Conservation (phyloP, 169 alveolate genomes). For the Plasmodium relictum region DNA sequence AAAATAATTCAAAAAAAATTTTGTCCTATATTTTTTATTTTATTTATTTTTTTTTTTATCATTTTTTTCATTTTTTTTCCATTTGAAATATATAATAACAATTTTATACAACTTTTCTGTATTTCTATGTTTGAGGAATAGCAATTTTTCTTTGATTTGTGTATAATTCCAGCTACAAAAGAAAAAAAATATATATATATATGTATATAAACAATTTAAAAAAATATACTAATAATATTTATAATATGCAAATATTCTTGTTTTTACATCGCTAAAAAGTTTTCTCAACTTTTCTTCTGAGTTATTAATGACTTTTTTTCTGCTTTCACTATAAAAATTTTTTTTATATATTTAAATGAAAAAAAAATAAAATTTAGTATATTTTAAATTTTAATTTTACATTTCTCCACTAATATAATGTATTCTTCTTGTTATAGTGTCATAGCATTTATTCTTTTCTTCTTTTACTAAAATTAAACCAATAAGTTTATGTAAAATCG, state of each 20-base stretch:
- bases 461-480: conserved; percentile 50
- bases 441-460: conserved; percentile 61
- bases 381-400: conserved; percentile 3
- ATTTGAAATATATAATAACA: not conserved
- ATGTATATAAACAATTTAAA: not conserved
- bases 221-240: not conserved
- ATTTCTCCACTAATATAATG: conserved; percentile 64
- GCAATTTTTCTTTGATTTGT: conserved; percentile 64
- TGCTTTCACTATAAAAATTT: conserved; percentile 38
- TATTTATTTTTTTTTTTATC: not conserved
- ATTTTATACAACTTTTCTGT: not conserved
- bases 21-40: not conserved
- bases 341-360: not conserved
- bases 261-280: conserved; percentile 63
- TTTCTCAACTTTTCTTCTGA: conserved; percentile 69
- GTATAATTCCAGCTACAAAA: conserved; percentile 42
- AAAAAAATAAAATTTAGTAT: not conserved
- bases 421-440: conserved; percentile 50
- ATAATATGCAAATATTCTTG: not conserved
- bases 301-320: conserved; percentile 56
- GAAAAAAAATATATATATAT: conserved; percentile 1
- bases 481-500: conserved; percentile 51
- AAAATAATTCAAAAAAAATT: conserved; percentile 8
- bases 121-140: conserved; percentile 32
- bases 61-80: conserved; percentile 13